Base-by-base conservation (phyloP, 2,329 filamentous ascomycete species). In the Lachnellula arida region DNA sequence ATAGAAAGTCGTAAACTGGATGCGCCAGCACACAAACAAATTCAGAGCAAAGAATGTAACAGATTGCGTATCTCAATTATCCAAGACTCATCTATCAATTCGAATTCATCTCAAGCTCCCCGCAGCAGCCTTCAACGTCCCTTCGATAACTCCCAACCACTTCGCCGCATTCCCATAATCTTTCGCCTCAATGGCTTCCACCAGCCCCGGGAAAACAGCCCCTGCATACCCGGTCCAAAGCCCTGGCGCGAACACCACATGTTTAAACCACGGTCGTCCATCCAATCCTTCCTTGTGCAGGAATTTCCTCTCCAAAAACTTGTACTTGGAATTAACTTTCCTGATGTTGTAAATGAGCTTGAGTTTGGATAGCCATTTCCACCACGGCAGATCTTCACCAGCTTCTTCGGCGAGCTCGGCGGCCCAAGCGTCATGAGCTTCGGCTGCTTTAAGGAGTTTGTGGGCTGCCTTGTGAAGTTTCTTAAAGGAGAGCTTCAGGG, bases 201-300 rank as follows among this genome's bases (percentile, higher is more conserved):
- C 75, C 46, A 86, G 71, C 0, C 84, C 82, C 0, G 84, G 84
- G 70, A 83, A 86, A 14, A 86, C 82, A 51, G 81, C 84, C 3
- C 91, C 92, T 0, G 91, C 78, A 71, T 97, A 97, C 0, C 92
- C 92, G 0, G 91, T 96, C 91, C 91, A 96, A 48, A 93, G 71
- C 0, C 92, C 92, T 0, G 92, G 92, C 1, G 92, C 92, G 72
- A 95, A 97, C 1, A 97, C 88, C 2, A 96, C 87, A 67, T 97
- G 93, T 75, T 97, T 97, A 76, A 93, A 97, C 91, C 91, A 97
- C 23, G 77, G 76, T 57, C 93, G 78, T 1, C 84, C 84, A 69
- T 96, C 92, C 19, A 97, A 74, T 0, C 93, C 93, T 3, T 80
- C 77, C 4, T 82, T 74, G 65, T 90, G 87, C 60, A 97, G 66